Base-by-base conservation (phyloP, 2,329 filamentous ascomycete species). In the Cladobotryum protrusum region DNA sequence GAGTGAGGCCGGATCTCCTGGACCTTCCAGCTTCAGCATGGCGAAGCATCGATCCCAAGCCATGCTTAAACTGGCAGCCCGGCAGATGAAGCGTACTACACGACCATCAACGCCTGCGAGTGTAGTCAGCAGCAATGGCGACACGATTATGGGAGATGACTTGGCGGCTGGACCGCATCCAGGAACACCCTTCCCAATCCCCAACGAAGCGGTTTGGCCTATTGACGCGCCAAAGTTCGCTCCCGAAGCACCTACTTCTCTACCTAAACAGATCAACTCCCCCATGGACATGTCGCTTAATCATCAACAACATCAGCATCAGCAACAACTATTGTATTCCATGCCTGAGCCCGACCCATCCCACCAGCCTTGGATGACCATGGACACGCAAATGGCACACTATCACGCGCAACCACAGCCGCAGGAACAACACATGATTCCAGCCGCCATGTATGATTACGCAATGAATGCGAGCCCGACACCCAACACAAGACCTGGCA, bases 151-250 rank as follows among this genome's bases (percentile, higher is more conserved):
- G 58, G 59, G 55, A 14, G 66, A 69, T 43, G 67, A 69, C 43
- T 50, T 57, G 35, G 59, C 61, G 24, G 53, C 57, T 45, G 68
- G 67, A 3, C 69, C 65, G 52, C 69, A 72, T 52, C 69, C 69
- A 1, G 69, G 68, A 45, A 72, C 69, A 11, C 69, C 69, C 4
- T 69, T 69, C 54, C 63, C 63, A 3, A 71, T 72, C 41, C 69
- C 69, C 14, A 66, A 65, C 47, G 68, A 70, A 51, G 58, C 57
- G 9, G 59, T 62, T 19, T 69, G 69, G 64, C 63, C 67, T 3
- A 57, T 64, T n/a, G 67, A 69, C 40, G 66, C 66, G 5, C 68
- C 68, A 47, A 68, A 68, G 54, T 70, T 71, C 50, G 67, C 67
- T 7, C 67, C 68, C 8, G 68, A 71, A 34, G 53, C 53, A 24